Conservation (phyloP, 495 filamentous ascomycete genomes). For the Aspergillus leporis region DNA sequence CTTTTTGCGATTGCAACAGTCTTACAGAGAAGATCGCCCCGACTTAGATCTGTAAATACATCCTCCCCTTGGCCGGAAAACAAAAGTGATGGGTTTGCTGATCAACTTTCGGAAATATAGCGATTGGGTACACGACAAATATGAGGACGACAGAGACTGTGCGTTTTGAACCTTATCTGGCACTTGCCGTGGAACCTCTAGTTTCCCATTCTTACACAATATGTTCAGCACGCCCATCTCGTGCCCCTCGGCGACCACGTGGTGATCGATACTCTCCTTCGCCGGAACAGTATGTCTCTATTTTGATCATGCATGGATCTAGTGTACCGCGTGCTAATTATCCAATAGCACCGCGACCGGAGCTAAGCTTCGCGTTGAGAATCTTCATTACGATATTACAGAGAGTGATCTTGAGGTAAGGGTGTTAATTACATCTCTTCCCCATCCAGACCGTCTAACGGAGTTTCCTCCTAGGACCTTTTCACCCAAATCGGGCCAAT, state of each 20-base stretch:
- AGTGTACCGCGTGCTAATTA: conserved; percentile 8
- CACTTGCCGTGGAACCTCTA: conserved; percentile 8
- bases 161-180: conserved; percentile 29
- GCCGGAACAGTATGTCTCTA: conserved; percentile 48
- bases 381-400: conserved; percentile 90
- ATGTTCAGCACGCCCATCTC: conserved; percentile 39
- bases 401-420: conserved; percentile 80
- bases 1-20: conserved; percentile 52
- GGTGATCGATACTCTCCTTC: conserved; percentile 48
- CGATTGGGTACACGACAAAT: conserved; percentile 92
- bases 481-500: conserved; percentile 79
- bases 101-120: conserved; percentile 39
- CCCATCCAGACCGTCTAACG: conserved; percentile 3
- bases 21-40: conserved; percentile 53
- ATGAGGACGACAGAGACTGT: conserved; percentile 63
- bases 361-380: conserved; percentile 81
- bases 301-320: neutral
- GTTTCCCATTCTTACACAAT: conserved; percentile 27
- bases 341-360: conserved; percentile 45
- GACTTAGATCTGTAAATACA: conserved; percentile 55
- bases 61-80: neutral
- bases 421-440: conserved; percentile 1
- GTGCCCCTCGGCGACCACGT: conserved; percentile 38
- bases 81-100: conserved; percentile 18
- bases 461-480: conserved; percentile 59